Evolutionary conservation across 2,329 filamentous ascomycete genomes (phyloP).

Genomic region (Magnaporthiopsis poae): DNA sequence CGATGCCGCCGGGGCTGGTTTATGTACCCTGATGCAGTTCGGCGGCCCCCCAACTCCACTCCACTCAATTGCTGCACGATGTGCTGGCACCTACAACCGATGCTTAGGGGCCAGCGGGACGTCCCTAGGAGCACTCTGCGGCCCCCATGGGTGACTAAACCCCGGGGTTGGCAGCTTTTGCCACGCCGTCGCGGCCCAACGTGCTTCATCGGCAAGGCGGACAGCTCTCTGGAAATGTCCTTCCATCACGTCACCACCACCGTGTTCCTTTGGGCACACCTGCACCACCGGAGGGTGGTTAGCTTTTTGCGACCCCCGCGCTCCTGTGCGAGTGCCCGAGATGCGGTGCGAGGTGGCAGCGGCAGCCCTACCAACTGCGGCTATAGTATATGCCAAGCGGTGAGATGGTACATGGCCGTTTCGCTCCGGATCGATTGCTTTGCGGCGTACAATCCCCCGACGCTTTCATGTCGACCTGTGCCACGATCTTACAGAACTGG

Average conservation of each 20-base stretch:
- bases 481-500: neutral
- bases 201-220: neutral
- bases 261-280: neutral
- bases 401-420: neutral
- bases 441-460: neutral
- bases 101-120: slow-evolving; percentile 15
- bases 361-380: neutral
- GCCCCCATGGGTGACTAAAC: neutral
- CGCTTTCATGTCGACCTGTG: neutral
- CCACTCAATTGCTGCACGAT: slow-evolving; percentile 27
- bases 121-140: slow-evolving; percentile 12
- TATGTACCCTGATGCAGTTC: neutral
- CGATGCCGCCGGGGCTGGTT: neutral
- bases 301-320: neutral
- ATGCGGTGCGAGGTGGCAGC: neutral
- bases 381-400: neutral
- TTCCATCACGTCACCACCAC: neutral
- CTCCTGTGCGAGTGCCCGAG: neutral
- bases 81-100: slow-evolving; percentile 23
- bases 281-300: neutral
- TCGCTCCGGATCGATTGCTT: neutral
- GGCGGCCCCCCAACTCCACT: slow-evolving; percentile 18
- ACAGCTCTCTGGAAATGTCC: neutral
- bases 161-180: neutral
- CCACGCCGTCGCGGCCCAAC: slow-evolving; percentile 11